Conservation (phyloP, 1,139 yeast genomes). For the Geotrichum klebahnii region DNA sequence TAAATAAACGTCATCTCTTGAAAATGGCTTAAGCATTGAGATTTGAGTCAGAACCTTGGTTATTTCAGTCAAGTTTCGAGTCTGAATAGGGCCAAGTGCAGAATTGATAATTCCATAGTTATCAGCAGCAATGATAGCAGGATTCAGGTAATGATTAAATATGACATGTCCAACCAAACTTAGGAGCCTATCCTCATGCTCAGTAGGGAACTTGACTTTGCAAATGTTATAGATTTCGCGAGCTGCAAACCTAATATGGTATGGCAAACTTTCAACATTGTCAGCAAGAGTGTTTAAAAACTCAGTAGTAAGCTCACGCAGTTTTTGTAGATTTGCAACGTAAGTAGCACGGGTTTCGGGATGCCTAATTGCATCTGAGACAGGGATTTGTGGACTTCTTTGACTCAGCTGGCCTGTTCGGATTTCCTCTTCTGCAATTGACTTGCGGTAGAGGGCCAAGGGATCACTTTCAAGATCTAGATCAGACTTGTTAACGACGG, state of each 20-base stretch:
- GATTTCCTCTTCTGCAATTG: slow-evolving; percentile 50
- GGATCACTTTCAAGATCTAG: slow-evolving; percentile 81
- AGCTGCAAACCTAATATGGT: slow-evolving; percentile 53
- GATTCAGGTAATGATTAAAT: slow-evolving; percentile 58
- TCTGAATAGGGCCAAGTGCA: slow-evolving; percentile 39
- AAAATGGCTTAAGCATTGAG: slow-evolving; percentile 63
- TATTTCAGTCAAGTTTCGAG: slow-evolving; percentile 56
- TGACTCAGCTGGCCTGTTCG: slow-evolving; percentile 41
- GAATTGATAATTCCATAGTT: slow-evolving; percentile 51
- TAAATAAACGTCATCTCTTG: slow-evolving; percentile 57
- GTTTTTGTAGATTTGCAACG: slow-evolving; percentile 64
- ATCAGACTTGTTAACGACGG: slow-evolving; percentile 54
- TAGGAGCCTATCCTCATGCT: slow-evolving; percentile 47
- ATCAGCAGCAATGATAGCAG: slow-evolving; percentile 67
- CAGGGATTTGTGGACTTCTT: slow-evolving; percentile 48
- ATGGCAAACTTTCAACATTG: slow-evolving; percentile 52
- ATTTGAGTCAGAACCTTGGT: slow-evolving; percentile 62
- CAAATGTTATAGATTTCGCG: slow-evolving; percentile 41
- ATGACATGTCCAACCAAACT: slow-evolving; percentile 68
- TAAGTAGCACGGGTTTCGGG: slow-evolving; percentile 64
- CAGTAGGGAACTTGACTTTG: slow-evolving; percentile 49
- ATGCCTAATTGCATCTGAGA: slow-evolving; percentile 74
- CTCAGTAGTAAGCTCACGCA: slow-evolving; percentile 68
- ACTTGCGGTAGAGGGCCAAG: slow-evolving; percentile 46
- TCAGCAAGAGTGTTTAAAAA: slow-evolving; percentile 49